Evolutionary conservation across 495 filamentous ascomycete species (phyloP), one percentile per base, ranked within the genome.

Genomic region (Penicillium lividum): DNA sequence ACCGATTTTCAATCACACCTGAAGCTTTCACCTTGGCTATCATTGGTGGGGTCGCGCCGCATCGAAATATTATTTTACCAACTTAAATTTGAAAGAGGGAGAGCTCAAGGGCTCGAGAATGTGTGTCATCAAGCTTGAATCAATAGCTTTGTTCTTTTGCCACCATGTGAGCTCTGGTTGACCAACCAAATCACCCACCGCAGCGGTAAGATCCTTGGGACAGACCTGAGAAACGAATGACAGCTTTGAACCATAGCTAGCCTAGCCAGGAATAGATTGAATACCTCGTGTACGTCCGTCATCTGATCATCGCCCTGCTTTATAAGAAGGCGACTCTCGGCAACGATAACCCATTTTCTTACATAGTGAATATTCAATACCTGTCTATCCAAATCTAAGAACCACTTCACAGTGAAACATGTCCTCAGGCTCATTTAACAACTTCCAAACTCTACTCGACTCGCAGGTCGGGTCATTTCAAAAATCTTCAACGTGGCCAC

Each of bases 361-460:
- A 40, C 13, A 22, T 16, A 40, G 11, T 16, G 13, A 40, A 40
- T 16, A 40, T 11, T 27, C 16, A 46, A 27, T 46, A 10, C 18
- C 16, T 22, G 11, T 25, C 25, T 25, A 46, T 13, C 43, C 43
- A 46, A 10, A 9, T 6, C 9, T n/a, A 15, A 49, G 11, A 48
- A 29, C 0, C 27, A 31, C 22, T n/a, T 31, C 46, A 30, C 15
- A 31, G 27, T 49, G 9, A n/a, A 31, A 30, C 10, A 49, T 49
- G 46, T 49, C 46, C 2, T 30, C 46, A 31, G 27, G 44, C 11
- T 56, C 55, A 27, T 62, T 66, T 22, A 56, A 40, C 28, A 56
- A 63, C 48, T 66, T 66, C 44, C 64, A 66, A 58, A 61, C 54
- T 10, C 40, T 66, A 3, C 64, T 66, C 10, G 64, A 66, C 47